Evolutionary conservation across 2,329 filamentous ascomycete species (phyloP), one percentile per base, ranked within the genome.

Genomic region (Fusarium fujikuroi): DNA sequence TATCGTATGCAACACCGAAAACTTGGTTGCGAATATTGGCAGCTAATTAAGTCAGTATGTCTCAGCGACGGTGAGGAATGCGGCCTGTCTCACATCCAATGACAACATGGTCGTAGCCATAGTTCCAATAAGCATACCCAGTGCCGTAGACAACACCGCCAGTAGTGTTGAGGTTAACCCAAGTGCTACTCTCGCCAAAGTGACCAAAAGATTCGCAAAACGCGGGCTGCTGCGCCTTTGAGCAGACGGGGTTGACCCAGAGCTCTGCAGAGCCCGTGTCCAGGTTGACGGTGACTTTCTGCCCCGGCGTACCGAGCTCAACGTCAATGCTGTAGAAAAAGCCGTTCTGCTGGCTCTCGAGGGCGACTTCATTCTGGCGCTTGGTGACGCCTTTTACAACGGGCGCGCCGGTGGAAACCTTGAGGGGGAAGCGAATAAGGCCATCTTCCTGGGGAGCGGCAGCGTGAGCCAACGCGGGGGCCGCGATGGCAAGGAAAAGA

Each of bases 201-300:
- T 77, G 77, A 12, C 80, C 79, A 63, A 80, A 78, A 2, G 52
- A 56, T 21, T 70, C 36, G 70, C 81, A 83, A 36, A 80, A 78
- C 0, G 59, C 44, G 2, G 73, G 70, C 36, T 82, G 75, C 10
- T 66, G 57, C 2, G 81, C 74, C 46, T 80, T 80, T 58, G 72
- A 73, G 72, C 83, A 85, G 12, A 80, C 75, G 11, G 83, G 83
- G 62, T 85, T 84, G 42, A 85, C 81, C 83, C 83, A 85, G 9
- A 84, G 78, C 71, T 85, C 83, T 14, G 79, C 76, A 8, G 83
- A 84, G 21, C 83, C 83, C 1, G 83, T 85, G 65, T 85, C 83
- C 54, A 85, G 79, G 66, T 82, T 79, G 67, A 85, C 81, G 39
- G 77, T 81, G 49, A 85, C 81, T 8, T 72, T 61, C 62, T 84